These are phyloP conservation scores for Aspergillus persii DNA, from an alignment of 2,329 filamentous ascomycete genomes.

Conservation along the genomic window DNA sequence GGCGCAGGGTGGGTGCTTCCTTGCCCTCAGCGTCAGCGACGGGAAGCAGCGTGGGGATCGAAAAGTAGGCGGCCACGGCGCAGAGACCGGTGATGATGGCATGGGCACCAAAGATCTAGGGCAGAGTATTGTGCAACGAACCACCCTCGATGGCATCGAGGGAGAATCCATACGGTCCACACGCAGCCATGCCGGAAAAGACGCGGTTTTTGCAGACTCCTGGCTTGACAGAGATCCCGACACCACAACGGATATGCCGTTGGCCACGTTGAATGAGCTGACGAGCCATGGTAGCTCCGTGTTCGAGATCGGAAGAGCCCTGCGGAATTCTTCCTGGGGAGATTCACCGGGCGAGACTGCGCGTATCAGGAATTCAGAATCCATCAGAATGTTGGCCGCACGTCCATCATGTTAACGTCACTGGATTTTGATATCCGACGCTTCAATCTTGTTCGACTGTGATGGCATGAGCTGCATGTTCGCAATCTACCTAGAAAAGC, in stretches of 20 bases:
- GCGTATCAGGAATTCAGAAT: background rate
- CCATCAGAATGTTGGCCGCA: background rate
- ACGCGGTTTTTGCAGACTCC: constrained; percentile 49
- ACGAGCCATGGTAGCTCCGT: constrained; percentile 45
- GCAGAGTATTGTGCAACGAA: constrained; percentile 37
- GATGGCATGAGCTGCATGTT: too few relatives aligned
- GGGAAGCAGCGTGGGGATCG: constrained; percentile 39
- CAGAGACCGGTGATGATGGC: constrained; percentile 41
- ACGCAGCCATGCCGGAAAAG: constrained; percentile 50
- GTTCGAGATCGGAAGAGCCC: constrained; percentile 39
- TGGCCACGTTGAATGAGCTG: constrained; percentile 42
- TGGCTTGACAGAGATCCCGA: constrained; percentile 38
- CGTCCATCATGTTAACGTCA: background rate
- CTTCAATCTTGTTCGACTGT: background rate
- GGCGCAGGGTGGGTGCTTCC: constrained; percentile 29
- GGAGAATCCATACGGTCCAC: constrained; percentile 46
- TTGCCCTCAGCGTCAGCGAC: constrained; percentile 28
- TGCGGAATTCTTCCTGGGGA: constrained; percentile 32
- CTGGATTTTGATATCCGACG: background rate
- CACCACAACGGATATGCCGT: constrained; percentile 45
- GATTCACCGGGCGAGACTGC: background rate
- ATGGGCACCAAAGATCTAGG: constrained; percentile 47
- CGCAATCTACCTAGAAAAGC: background rate
- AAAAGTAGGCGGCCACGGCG: constrained; percentile 37
- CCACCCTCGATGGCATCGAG: constrained; percentile 46